phyloP scores from a whole-genome alignment of 805 yeast genomes.

The Candida glaebosa region DNA sequence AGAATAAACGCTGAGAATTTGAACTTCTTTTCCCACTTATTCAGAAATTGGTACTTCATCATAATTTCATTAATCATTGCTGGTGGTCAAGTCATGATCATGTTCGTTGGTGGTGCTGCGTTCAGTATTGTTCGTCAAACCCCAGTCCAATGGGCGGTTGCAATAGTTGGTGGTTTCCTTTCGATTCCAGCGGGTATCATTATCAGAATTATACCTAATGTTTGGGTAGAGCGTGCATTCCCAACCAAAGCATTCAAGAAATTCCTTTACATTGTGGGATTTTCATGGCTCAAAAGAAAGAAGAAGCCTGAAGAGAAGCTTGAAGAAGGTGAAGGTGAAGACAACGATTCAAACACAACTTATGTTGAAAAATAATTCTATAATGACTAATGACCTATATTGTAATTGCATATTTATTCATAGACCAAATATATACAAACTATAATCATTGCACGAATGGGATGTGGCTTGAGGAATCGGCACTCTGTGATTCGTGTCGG shows the following conservation, averaged over 20 bases:
- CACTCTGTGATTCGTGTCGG: too few species aligned
- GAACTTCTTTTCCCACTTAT: slow-evolving; percentile 79
- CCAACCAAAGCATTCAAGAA: slow-evolving; percentile 53
- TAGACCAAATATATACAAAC: too few species aligned
- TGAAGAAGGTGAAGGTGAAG: slow-evolving; percentile 3
- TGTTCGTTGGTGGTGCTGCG: slow-evolving; percentile 97
- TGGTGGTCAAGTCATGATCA: slow-evolving; percentile 80
- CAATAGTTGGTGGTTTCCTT: slow-evolving; percentile 73
- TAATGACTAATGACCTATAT: slow-evolving; percentile 2
- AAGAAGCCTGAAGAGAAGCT: slow-evolving; percentile 13
- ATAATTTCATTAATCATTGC: slow-evolving; percentile 70
- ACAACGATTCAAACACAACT: not conserved
- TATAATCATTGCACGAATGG: too few species aligned
- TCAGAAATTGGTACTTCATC: slow-evolving; percentile 79
- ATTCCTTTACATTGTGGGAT: slow-evolving; percentile 35
- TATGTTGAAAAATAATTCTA: not conserved
- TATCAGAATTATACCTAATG: slow-evolving; percentile 80
- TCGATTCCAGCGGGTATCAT: slow-evolving; percentile 79
- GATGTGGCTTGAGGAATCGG: too few species aligned
- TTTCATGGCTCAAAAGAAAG: slow-evolving; percentile 29
- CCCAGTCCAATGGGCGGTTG: slow-evolving; percentile 85
- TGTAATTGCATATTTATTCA: too few species aligned
- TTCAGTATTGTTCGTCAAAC: slow-evolving; percentile 80
- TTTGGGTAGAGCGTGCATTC: slow-evolving; percentile 61
- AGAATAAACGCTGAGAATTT: slow-evolving; percentile 63